phyloP scores from a whole-genome alignment of 1,139 yeast genomes.

The Hemisphaericaspora xylanilytica region DNA sequence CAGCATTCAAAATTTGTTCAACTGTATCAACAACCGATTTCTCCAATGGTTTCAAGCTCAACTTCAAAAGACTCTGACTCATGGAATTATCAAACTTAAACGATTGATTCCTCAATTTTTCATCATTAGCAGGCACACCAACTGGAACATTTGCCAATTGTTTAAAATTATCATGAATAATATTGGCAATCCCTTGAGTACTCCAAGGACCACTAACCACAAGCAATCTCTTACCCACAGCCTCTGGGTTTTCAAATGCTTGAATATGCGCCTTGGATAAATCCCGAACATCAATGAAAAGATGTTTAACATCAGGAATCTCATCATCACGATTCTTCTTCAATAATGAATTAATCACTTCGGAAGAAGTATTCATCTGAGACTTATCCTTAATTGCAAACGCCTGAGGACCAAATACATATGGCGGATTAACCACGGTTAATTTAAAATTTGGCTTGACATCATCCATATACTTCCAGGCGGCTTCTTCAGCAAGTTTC shows the following conservation, averaged over 20 bases:
- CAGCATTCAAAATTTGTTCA: too few relatives aligned
- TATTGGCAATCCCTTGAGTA: conserved; percentile 23
- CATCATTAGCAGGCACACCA: conserved; percentile 25
- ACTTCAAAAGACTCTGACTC: conserved; percentile 28
- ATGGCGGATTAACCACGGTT: conserved; percentile 44
- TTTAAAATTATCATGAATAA: conserved; percentile 21
- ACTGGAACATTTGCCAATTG: conserved; percentile 28
- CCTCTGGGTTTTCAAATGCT: conserved; percentile 28
- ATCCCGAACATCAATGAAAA: conserved; percentile 50
- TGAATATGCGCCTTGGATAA: conserved; percentile 48
- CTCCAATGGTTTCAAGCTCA: conserved; percentile 31
- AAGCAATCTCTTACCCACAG: conserved; percentile 16
- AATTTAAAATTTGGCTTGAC: conserved; percentile 38
- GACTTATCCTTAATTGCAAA: conserved; percentile 27
- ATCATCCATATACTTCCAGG: conserved; percentile 32
- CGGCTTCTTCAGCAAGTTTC: conserved; percentile 46
- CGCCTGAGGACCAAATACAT: conserved; percentile 47
- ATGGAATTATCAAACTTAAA: conserved; percentile 19
- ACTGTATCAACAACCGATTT: conserved; percentile 37
- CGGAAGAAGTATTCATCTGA: conserved; percentile 32
- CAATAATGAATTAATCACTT: conserved; percentile 27
- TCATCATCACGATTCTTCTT: conserved; percentile 14
- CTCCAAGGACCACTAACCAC: conserved; percentile 13
- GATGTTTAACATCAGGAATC: conserved; percentile 20
- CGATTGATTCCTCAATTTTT: conserved; percentile 21